phyloP scores from a whole-genome alignment of 306 rosid genomes.

The Quercus suber region DNA sequence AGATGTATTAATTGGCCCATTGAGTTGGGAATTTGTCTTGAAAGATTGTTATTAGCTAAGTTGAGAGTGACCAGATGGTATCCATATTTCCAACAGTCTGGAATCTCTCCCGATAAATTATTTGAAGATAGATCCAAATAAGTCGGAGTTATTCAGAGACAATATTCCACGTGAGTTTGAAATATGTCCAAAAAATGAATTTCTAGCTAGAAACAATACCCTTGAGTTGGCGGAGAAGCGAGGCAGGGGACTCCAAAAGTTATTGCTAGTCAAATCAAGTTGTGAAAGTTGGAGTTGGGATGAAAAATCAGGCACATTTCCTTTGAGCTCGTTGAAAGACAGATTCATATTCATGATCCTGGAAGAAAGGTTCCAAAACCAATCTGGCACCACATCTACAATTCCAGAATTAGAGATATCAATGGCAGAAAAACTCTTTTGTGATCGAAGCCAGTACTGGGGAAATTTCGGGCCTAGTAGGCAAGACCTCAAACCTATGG shows the following conservation, averaged over 20 bases:
- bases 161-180: neutral
- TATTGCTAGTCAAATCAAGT: slow-evolving; percentile 6
- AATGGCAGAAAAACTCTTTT: slow-evolving; percentile 5
- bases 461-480: slow-evolving; percentile 17
- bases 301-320: slow-evolving; percentile 16
- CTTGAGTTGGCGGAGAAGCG: neutral
- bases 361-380: slow-evolving; percentile 29
- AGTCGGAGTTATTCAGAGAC: neutral
- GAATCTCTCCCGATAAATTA: slow-evolving; percentile 13
- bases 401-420: slow-evolving; percentile 2
- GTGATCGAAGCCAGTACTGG: slow-evolving; percentile 20
- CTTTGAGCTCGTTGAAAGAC: neutral
- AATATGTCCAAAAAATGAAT: slow-evolving; percentile 9
- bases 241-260: slow-evolving; percentile 10
- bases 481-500: slow-evolving; percentile 3
- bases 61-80: no score
- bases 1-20: no score
- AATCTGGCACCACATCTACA: slow-evolving; percentile 7
- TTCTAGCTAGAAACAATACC: neutral
- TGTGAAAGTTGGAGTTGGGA: neutral
- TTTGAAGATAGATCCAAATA: slow-evolving; percentile 6
- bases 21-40: no score
- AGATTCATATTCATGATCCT: neutral
- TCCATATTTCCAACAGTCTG: slow-evolving; percentile 13
- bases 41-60: no score